Evolutionary conservation across 352 stramenopile genomes (phyloP), one percentile per base, ranked within the genome.

Genomic region (Pythium folliculosum): DNA sequence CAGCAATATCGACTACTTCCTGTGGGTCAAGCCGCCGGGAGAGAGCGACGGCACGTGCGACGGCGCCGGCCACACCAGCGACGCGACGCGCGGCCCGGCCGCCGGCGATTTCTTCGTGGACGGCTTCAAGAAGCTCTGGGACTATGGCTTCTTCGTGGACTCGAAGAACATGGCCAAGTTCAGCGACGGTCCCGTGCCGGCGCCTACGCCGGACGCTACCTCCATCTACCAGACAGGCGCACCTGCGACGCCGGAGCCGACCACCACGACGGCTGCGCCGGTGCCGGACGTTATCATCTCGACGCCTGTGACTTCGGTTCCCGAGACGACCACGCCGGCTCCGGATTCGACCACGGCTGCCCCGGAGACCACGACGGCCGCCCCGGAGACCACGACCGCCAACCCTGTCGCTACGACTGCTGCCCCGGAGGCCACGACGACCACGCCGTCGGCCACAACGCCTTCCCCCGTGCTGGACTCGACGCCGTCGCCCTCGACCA

Each of bases 91-190:
- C 17, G 84, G 84, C 2, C 77, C 81, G 8, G 71, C 62, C 0
- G 79, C 82, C 10, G 82, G 84, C 6, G 30, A 72, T 8, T 92
- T 92, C 69, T 90, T 88, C 56, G 44, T 71, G 10, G 72, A 88
- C 1, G 69, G 65, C 23, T 91, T 92, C 55, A 65, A 71, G 54
- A 25, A 65, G 35, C 73, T 92, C 19, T 92, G 82, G 81, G 74
- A 92, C 67, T 73, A 90, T 63, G 84, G 84, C 1, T 89, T 81
- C 70, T 90, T 90, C 50, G 82, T 90, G 25, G 68, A 70, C n/a
- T 59, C 65, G 51, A 55, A 61, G 40, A 25, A 45, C 17, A 58
- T 69, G 43, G 22, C 61, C 25, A 51, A 51, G 40, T 55, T 69
- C 21, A 44, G 43, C 48, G 60, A 64, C 16, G 25, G 49, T 38